Conservation (phyloP, 805 yeast species). For the Ogataea ganodermae region DNA sequence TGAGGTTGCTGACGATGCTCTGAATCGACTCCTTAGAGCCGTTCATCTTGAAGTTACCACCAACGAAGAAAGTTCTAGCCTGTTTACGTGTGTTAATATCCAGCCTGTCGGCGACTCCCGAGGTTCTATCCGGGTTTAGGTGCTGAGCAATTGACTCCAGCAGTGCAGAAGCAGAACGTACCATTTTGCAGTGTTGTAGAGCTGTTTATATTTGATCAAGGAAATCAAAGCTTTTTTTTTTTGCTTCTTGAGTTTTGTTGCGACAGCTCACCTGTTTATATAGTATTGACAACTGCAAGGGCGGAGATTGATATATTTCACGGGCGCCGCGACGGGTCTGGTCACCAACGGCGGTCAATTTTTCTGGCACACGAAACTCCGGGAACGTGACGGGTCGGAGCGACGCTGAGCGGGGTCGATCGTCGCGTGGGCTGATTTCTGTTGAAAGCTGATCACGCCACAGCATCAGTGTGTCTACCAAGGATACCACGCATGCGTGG, state of each 20-base stretch:
- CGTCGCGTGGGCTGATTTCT: conserved; percentile 2
- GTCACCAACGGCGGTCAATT: background rate
- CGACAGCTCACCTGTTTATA: background rate
- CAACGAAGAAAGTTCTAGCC: conserved; percentile 76
- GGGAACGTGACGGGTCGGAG: conserved; percentile 4
- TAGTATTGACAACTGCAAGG: background rate
- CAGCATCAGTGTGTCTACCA: too few species aligned
- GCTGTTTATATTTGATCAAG: background rate
- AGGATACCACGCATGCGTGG: too few species aligned
- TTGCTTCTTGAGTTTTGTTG: background rate
- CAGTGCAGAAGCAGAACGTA: conserved; percentile 25
- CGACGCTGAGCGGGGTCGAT: conserved; percentile 3
- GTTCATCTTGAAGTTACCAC: conserved; percentile 99
- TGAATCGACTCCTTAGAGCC: conserved; percentile 87
- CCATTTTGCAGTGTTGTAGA: conserved; percentile 20
- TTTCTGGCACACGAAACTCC: conserved; percentile 10
- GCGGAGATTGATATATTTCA: background rate
- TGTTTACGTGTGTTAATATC: conserved; percentile 21
- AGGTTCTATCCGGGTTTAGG: conserved; percentile 17
- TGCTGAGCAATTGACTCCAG: conserved; percentile 23
- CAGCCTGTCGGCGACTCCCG: conserved; percentile 5
- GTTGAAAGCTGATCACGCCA: too few species aligned
- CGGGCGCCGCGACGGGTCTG: conserved; percentile 1
- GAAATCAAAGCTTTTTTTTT: background rate
- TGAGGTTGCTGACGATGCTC: conserved; percentile 80